Conservation (phyloP, 345 rosid genomes). For the Pugionium dolabratum region DNA sequence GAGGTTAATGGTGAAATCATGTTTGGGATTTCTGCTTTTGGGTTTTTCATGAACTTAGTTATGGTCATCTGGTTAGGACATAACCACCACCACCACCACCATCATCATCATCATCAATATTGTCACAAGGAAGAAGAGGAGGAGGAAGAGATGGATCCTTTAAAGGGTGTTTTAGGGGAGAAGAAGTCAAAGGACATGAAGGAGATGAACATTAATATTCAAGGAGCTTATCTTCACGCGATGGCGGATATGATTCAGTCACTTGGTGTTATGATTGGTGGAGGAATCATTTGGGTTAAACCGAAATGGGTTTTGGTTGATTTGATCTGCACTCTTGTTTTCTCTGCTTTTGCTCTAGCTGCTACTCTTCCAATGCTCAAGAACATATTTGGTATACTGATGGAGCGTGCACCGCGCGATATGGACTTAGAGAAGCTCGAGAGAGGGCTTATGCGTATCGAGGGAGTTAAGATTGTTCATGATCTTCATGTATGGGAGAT, state of each 20-base stretch:
- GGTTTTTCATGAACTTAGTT: slow-evolving; percentile 63
- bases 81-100: slow-evolving; percentile 27
- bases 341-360: slow-evolving; percentile 55
- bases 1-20: slow-evolving; percentile 65
- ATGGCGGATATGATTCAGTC: slow-evolving; percentile 79
- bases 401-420: slow-evolving; percentile 70
- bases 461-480: slow-evolving; percentile 57
- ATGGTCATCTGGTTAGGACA: slow-evolving; percentile 83
- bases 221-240: slow-evolving; percentile 81
- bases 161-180: slow-evolving; percentile 36
- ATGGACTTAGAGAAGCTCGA: slow-evolving; percentile 50
- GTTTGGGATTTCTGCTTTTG: slow-evolving; percentile 75
- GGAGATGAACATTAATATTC: slow-evolving; percentile 65
- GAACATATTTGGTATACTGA: slow-evolving; percentile 54
- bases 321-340: slow-evolving; percentile 65
- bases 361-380: slow-evolving; percentile 68
- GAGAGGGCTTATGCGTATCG: slow-evolving; percentile 49
- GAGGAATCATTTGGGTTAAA: slow-evolving; percentile 63
- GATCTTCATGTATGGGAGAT: slow-evolving; percentile 87
- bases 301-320: slow-evolving; percentile 70
- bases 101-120: slow-evolving; percentile 35
- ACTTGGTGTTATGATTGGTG: slow-evolving; percentile 77
- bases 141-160: slow-evolving; percentile 44
- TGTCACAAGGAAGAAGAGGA: slow-evolving; percentile 38
- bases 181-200: slow-evolving; percentile 10